These are phyloP conservation scores for Metschnikowia vanudenii DNA, from an alignment of 805 yeast genomes.

Conservation along the genomic window DNA sequence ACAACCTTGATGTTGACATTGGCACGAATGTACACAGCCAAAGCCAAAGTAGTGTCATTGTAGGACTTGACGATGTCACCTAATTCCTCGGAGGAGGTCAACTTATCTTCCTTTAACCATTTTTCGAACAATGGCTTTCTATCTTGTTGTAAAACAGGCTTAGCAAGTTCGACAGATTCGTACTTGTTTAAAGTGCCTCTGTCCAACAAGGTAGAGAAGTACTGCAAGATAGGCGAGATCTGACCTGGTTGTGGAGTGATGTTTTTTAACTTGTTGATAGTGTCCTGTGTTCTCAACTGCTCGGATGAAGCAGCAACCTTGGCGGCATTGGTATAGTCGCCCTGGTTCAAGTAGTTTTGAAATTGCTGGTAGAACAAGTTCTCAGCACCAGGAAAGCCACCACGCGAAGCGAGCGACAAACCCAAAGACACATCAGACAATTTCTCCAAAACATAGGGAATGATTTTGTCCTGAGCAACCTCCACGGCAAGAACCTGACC, in stretches of 20 bases:
- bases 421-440: slow-evolving; percentile 86
- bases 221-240: slow-evolving; percentile 89
- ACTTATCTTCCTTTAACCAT: slow-evolving; percentile 93
- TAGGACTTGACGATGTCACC: slow-evolving; percentile 93
- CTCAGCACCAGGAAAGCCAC: slow-evolving; percentile 97
- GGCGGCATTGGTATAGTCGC: slow-evolving; percentile 91
- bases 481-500: slow-evolving; percentile 96
- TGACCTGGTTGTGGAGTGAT: slow-evolving; percentile 92
- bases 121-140: slow-evolving; percentile 91
- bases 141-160: slow-evolving; percentile 93
- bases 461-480: slow-evolving; percentile 75
- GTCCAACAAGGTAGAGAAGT: slow-evolving; percentile 87
- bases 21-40: slow-evolving; percentile 87
- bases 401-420: slow-evolving; percentile 85
- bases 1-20: slow-evolving; percentile 86
- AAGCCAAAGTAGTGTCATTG: slow-evolving; percentile 74
- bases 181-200: slow-evolving; percentile 88
- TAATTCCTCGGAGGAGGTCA: slow-evolving; percentile 92
- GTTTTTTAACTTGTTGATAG: slow-evolving; percentile 87
- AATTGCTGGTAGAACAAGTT: slow-evolving; percentile 87
- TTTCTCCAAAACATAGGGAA: slow-evolving; percentile 85
- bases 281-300: slow-evolving; percentile 89
- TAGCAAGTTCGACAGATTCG: slow-evolving; percentile 92
- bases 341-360: slow-evolving; percentile 75
- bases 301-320: slow-evolving; percentile 95